Percentiles rank a stretch among this genome's conserved stretches.
Evolutionary conservation across 2,329 filamentous ascomycete genomes (phyloP).

Genomic region (Zarea fungicola): DNA sequence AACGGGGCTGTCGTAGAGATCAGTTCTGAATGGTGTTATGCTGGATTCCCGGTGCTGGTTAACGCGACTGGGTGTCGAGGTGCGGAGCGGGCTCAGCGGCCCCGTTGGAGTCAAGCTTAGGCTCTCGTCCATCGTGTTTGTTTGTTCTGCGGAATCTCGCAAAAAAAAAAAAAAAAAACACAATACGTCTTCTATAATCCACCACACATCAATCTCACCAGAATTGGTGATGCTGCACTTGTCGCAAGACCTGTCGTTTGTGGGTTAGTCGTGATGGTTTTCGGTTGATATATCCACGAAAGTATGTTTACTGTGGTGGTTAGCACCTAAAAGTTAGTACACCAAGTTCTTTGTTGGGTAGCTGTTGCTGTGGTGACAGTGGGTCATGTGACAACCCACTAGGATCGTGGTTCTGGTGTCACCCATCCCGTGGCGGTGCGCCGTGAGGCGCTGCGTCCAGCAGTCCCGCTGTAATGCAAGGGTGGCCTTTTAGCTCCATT

Average conservation of each 20-base stretch:
- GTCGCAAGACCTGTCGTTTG: background rate
- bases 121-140: conserved; percentile 1
- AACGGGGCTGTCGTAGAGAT: conserved; percentile 54
- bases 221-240: background rate
- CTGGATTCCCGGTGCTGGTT: conserved; percentile 43
- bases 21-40: conserved; percentile 31
- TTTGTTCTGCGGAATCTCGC: background rate
- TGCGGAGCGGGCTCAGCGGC: conserved; percentile 52
- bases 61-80: conserved; percentile 58
- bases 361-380: conserved; percentile 14
- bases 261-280: background rate
- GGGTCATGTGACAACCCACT: conserved; percentile 7
- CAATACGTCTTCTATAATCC: background rate
- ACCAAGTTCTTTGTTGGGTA: conserved; percentile 4
- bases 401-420: conserved; percentile 1
- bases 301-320: conserved; percentile 12
- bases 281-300: conserved; percentile 9
- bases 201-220: conserved; percentile 7
- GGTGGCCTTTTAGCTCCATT: background rate
- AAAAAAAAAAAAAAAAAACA: background rate
- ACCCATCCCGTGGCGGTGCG: conserved; percentile 4
- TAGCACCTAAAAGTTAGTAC: background rate
- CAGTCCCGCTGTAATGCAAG: conserved; percentile 4
- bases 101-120: conserved; percentile 43
- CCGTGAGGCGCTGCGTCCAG: background rate